Evolutionary conservation across 1,139 yeast genomes (phyloP), one percentile per base, ranked within the genome.

Genomic region (Geotrichum aggregatum): DNA sequence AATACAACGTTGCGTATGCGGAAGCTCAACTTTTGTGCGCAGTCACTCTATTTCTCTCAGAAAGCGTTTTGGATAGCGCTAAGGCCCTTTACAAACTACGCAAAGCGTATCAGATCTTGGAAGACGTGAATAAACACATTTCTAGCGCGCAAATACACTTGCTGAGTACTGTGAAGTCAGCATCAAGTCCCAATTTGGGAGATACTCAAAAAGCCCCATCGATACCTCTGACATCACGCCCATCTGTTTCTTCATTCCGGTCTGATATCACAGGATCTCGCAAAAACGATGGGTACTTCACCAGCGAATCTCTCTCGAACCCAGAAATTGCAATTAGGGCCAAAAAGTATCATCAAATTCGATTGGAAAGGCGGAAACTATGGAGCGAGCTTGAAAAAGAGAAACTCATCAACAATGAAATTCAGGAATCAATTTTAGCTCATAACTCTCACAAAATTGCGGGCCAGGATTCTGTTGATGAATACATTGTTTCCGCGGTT

Each of bases 401-500:
- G 22, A 8, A 13, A 2, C 33, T 18, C n/a, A 31, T 51, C 4
- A 28, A 43, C 16, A 14, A 33, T 3, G 46, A 36, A 1, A 43
- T 47, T 2, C 33, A 16, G 3, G 40, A 38, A 3, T 24, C 31
- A n/a, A 30, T 14, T 10, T 22, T 36, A 2, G 22, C 40, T 31
- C 35, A 42, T 2, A 26, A 46, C 14, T 11, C 34, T 7, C 34
- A 31, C 35, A 45, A 35, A 19, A 43, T 42, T 19, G 57, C 60
- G 10, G 65, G 65, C n/a, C 56, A 59, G 26, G 63, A 59, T 18
- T 57, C 71, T 5, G 62, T 66, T n/a, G 97, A 91, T 64, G 98
- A 91, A 67, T 92, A 87, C 64, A 87, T 92, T 56, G 87, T 84
- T 60, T 86, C 96, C 0, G 98, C 98, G 21, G 95, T 89, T 7